phyloP scores from a whole-genome alignment of 257 asterid species.

The Plantago elongata region DNA sequence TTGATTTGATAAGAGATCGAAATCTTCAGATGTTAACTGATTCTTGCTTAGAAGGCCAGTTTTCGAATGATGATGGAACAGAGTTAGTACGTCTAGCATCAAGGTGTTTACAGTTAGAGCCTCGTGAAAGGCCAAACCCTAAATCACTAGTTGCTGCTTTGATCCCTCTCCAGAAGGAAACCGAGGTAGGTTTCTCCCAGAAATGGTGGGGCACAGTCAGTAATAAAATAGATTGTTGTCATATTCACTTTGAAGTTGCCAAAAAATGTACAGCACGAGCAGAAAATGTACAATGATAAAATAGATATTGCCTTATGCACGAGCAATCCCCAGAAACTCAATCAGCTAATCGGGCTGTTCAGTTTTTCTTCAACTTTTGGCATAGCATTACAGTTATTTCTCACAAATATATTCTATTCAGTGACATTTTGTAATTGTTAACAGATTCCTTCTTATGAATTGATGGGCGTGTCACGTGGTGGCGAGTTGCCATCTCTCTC shows the following conservation, averaged over 20 bases:
- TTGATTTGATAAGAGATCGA: slow-evolving; percentile 71
- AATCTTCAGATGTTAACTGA: slow-evolving; percentile 73
- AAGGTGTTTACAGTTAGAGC: slow-evolving; percentile 66
- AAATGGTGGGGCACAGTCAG: not conserved
- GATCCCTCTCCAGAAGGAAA: slow-evolving; percentile 73
- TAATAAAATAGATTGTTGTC: not conserved
- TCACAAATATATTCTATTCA: not conserved
- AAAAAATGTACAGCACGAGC: not conserved
- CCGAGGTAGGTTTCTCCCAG: slow-evolving; percentile 43
- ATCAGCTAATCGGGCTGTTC: too few relatives aligned
- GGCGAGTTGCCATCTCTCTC: slow-evolving; percentile 42
- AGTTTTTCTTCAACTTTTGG: not conserved
- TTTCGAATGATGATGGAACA: slow-evolving; percentile 62
- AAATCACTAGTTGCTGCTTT: slow-evolving; percentile 57
- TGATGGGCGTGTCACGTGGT: slow-evolving; percentile 58
- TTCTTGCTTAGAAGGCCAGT: slow-evolving; percentile 75
- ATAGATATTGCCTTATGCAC: too few relatives aligned
- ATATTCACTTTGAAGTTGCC: not conserved
- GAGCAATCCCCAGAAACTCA: too few relatives aligned
- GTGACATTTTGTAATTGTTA: slow-evolving; percentile 1
- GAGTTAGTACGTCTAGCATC: slow-evolving; percentile 73
- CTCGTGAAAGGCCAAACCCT: slow-evolving; percentile 71
- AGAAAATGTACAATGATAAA: too few relatives aligned
- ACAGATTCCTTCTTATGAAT: slow-evolving; percentile 57
- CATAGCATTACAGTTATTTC: not conserved